Base-by-base conservation (phyloP, 1,284 basidiomycete genomes). In the Ustilago sp. region DNA sequence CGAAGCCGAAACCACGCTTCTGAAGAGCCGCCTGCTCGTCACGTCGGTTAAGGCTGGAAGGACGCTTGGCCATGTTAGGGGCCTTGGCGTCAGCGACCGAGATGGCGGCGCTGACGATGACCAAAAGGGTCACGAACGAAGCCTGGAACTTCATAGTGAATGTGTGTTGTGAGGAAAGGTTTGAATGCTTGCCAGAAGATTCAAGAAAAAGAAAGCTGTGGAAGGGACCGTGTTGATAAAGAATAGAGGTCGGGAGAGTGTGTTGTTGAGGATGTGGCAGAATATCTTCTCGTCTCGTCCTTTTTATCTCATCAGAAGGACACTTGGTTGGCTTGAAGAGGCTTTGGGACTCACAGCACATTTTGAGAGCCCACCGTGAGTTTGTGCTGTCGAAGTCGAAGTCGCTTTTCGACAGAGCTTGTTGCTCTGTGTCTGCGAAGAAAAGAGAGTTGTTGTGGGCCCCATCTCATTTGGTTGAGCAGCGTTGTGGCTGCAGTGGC, bases 81-180 rank as follows among this genome's bases (percentile, higher is more conserved):
- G 36, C 11, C 58, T 65, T 64, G 38, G 68, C 74, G 35, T 76
- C 74, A 57, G 74, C 68, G n/a, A 71, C 65, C 68, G 74, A 71
- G 52, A 76, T 71, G 64, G 74, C 74, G 48, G 64, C 68, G 59
- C 64, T 68, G 64, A 76, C 68, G 11, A 71, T 54, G 51, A 76
- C 74, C 53, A 76, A 36, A 2, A 76, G 68, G 41, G 68, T 63
- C 43, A 76, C 59, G 47, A 76, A 76, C 8, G 68, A 76, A 50
- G 68, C 58, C 34, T 76, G 74, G 59, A 76, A 58, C 68, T 71
- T 71, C 74, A 76, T 76, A 17, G 9, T 66, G 73, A 45, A 11
- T 32, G 58, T 35, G 55, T 58, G 50, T 12, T 32, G 45, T 32
- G n/a, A 41, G 7, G 13, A 17, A 15, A 4, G 51, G 34, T 31